Percentiles rank a stretch among this genome's conserved stretches.
Evolutionary conservation across 441 rosid genomes (phyloP).

Genomic region (Arabidopsis hybrid): DNA sequence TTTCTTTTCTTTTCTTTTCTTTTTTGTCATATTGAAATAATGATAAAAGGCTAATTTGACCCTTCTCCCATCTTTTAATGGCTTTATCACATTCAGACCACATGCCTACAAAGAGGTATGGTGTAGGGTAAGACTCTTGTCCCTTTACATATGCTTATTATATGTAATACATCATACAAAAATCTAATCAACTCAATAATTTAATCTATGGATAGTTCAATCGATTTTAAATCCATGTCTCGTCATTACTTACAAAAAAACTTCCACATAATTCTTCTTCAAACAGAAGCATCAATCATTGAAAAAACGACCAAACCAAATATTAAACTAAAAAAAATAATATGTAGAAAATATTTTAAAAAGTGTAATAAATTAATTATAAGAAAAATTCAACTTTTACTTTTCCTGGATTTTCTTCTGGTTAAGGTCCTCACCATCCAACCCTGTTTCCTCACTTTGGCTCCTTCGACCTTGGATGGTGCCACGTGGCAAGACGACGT

Average conservation of each 20-base stretch:
- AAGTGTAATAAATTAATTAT: constrained; percentile 10
- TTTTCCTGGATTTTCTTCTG: constrained; percentile 63
- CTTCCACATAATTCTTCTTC: constrained; percentile 29
- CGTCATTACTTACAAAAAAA: constrained; percentile 40
- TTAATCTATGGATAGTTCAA: background rate
- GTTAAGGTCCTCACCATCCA: constrained; percentile 83
- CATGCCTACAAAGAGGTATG: constrained; percentile 45
- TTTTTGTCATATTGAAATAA: constrained; percentile 39
- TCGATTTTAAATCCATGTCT: constrained; percentile 26
- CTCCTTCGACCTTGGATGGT: constrained; percentile 74
- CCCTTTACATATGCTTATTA: constrained; percentile 30
- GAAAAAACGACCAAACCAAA: constrained; percentile 31
- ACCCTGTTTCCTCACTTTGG: constrained; percentile 69
- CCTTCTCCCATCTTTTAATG: constrained; percentile 50
- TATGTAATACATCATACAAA: background rate
- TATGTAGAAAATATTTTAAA: background rate
- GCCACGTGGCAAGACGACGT: constrained; percentile 69
- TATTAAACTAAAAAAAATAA: constrained; percentile 34
- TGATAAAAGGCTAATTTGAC: constrained; percentile 59
- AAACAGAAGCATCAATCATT: constrained; percentile 42
- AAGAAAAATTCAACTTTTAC: constrained; percentile 33
- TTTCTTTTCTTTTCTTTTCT: background rate
- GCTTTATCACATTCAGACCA: constrained; percentile 44
- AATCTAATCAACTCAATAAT: background rate
- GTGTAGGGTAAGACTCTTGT: constrained; percentile 39